phyloP scores from a whole-genome alignment of 352 stramenopile species.

The Globisporangium nagaii region DNA sequence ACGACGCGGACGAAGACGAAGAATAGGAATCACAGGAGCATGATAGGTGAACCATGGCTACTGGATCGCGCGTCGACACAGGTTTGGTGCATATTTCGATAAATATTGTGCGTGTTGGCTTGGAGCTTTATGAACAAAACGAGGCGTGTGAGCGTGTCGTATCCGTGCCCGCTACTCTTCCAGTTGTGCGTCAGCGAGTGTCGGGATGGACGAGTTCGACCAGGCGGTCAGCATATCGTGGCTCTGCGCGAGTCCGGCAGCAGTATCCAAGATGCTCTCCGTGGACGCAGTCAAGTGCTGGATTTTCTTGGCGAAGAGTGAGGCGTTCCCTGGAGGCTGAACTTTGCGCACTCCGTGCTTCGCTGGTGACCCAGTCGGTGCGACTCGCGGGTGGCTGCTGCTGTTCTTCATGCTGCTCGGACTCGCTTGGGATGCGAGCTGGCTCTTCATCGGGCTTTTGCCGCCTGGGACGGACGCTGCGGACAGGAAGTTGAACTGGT shows the following conservation, averaged over 20 bases:
- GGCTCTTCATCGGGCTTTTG: slow-evolving; percentile 8
- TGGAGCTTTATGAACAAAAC: neutral
- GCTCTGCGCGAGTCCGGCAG: neutral
- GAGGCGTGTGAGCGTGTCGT: neutral
- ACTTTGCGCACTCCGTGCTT: neutral
- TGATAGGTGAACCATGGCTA: neutral
- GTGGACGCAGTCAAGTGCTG: neutral
- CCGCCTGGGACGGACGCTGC: neutral
- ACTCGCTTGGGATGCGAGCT: neutral
- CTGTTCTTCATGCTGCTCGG: neutral
- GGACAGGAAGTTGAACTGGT: slow-evolving; percentile 37
- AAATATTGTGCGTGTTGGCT: slow-evolving; percentile 5
- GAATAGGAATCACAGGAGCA: neutral
- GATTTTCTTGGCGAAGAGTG: neutral
- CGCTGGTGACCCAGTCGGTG: neutral
- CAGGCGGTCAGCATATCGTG: slow-evolving; percentile 5
- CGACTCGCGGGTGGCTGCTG: neutral
- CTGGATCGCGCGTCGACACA: neutral
- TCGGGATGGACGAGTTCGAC: slow-evolving; percentile 9
- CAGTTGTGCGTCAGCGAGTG: neutral
- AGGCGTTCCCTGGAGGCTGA: slow-evolving; percentile 6
- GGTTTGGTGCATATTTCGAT: slow-evolving; percentile 1
- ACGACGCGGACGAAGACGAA: slow-evolving; percentile 32
- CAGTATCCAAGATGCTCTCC: neutral
- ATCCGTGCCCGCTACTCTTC: neutral